These are phyloP conservation scores for Acanthamoeba royreba DNA, from an alignment of 208 protist species.

Conservation along the genomic window DNA sequence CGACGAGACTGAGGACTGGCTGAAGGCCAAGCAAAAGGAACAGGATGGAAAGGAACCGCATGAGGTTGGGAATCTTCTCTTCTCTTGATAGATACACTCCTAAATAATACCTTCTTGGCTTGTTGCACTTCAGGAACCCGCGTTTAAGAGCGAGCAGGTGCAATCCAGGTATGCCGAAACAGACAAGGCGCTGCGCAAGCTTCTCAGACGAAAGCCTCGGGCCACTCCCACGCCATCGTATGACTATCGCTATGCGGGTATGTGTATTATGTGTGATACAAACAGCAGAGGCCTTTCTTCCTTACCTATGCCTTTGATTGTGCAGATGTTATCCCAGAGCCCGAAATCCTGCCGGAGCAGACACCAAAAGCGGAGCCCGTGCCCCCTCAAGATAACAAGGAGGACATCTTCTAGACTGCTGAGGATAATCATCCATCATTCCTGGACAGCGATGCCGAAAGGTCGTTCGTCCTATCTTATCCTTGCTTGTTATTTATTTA, in stretches of 20 bases:
- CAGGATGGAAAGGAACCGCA: background rate
- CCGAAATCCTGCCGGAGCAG: no score
- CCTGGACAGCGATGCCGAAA: no score
- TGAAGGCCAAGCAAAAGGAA: background rate
- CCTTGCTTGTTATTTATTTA: no score
- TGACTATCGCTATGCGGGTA: background rate
- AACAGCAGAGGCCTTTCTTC: no score
- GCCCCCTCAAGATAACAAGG: no score
- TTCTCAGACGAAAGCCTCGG: background rate
- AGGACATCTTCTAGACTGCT: no score
- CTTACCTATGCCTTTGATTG: no score
- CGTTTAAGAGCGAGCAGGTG: background rate
- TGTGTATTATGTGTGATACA: no score
- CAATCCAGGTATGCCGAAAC: background rate
- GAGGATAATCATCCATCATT: no score
- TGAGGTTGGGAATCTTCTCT: background rate
- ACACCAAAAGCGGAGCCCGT: no score
- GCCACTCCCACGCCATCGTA: background rate
- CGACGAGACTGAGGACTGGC: constrained; percentile 34
- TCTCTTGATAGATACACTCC: background rate
- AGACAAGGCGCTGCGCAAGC: background rate
- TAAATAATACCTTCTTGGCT: background rate
- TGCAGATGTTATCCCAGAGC: no score
- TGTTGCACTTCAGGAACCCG: background rate
- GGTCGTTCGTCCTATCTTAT: no score